These are phyloP conservation scores for Alternaria panax DNA, from an alignment of 2,329 filamentous ascomycete species.

Conservation along the genomic window DNA sequence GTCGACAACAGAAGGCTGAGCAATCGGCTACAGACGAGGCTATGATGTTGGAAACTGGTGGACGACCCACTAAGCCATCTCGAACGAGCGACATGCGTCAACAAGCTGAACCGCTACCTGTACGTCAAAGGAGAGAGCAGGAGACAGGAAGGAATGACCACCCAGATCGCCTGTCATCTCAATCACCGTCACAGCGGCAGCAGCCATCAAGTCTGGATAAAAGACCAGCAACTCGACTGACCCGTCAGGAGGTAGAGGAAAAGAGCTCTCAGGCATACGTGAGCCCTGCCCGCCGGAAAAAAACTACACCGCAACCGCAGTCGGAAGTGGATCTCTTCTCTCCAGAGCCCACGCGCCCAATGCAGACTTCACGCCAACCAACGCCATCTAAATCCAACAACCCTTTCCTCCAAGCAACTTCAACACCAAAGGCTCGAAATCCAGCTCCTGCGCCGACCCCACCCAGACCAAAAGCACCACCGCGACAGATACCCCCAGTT, in stretches of 20 bases:
- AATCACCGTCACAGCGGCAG: slow-evolving; percentile 51
- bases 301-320: slow-evolving; percentile 62
- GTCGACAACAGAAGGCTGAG: slow-evolving; percentile 31
- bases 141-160: slow-evolving; percentile 34
- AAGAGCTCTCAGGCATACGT: slow-evolving; percentile 84
- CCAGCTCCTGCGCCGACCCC: slow-evolving; percentile 52
- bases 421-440: slow-evolving; percentile 39
- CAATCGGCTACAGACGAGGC: slow-evolving; percentile 63
- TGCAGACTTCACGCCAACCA: slow-evolving; percentile 38
- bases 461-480: slow-evolving; percentile 58
- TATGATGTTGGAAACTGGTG: slow-evolving; percentile 76
- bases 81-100: slow-evolving; percentile 39
- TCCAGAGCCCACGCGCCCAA: slow-evolving; percentile 36
- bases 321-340: slow-evolving; percentile 66
- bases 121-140: slow-evolving; percentile 36
- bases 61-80: slow-evolving; percentile 59
- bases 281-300: slow-evolving; percentile 83
- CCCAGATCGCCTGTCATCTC: slow-evolving; percentile 49
- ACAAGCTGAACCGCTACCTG: slow-evolving; percentile 28
- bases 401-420: slow-evolving; percentile 46
- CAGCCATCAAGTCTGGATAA: slow-evolving; percentile 40
- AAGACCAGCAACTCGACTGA: slow-evolving; percentile 67
- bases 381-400: slow-evolving; percentile 50
- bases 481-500: slow-evolving; percentile 70
- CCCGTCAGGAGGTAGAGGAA: slow-evolving; percentile 77